These are phyloP conservation scores for Chloris gayana DNA, from an alignment of 176 grass and related monocot genomes.

Conservation along the genomic window DNA sequence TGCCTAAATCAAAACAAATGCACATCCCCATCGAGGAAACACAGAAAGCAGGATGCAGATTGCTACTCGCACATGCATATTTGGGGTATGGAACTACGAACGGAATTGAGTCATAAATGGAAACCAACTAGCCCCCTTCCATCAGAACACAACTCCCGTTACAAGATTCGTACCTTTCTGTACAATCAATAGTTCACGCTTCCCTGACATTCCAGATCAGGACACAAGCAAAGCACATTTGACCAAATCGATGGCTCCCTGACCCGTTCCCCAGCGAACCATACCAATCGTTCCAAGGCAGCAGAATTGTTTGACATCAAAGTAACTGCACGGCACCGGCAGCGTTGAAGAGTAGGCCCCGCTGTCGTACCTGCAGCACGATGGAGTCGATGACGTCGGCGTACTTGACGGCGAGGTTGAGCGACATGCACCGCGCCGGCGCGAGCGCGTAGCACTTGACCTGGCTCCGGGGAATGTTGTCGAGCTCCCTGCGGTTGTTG, in stretches of 20 bases:
- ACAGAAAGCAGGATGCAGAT: neutral
- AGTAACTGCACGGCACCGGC: neutral
- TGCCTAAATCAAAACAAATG: neutral
- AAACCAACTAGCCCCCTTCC: neutral
- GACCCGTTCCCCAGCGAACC: neutral
- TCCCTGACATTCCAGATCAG: constrained; percentile 27
- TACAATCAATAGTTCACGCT: constrained; percentile 36
- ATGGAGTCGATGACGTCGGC: constrained; percentile 91
- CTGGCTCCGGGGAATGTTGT: constrained; percentile 60
- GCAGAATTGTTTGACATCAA: neutral
- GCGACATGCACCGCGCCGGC: constrained; percentile 91
- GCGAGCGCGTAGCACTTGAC: constrained; percentile 79
- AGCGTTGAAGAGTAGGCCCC: neutral
- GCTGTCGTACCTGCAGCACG: constrained; percentile 71
- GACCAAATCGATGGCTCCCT: constrained; percentile 5
- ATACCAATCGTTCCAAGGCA: neutral
- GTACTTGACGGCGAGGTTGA: constrained; percentile 99
- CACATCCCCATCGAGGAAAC: neutral
- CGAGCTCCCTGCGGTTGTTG: constrained; percentile 70
- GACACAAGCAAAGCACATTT: constrained; percentile 44
- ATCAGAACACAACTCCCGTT: neutral
- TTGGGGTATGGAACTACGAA: constrained; percentile 8
- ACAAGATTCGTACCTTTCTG: constrained; percentile 35
- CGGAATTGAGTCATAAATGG: neutral
- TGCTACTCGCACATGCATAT: neutral